Percentiles rank a stretch among this genome's conserved stretches.
phyloP scores from a whole-genome alignment of 106 monocot species.

The Dendrobium nobile region DNA sequence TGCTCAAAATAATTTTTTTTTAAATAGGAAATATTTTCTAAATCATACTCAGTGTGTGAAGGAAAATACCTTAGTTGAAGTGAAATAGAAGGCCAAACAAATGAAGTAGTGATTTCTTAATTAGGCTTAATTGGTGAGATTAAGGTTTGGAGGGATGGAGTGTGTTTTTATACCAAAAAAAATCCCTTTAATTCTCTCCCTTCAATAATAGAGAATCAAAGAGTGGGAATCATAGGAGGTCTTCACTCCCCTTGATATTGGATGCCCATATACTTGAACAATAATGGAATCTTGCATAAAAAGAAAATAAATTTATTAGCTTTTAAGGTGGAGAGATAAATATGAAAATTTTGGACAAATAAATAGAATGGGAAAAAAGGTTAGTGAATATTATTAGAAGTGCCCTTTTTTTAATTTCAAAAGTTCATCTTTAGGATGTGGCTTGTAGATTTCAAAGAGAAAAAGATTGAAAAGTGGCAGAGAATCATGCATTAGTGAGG shows the following conservation, averaged over 20 bases:
- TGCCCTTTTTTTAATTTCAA: too few relatives aligned
- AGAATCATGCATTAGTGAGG: neutral
- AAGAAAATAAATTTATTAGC: slow-evolving; percentile 12
- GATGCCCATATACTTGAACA: slow-evolving; percentile 15
- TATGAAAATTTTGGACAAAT: neutral
- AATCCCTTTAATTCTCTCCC: neutral
- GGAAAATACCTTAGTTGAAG: neutral
- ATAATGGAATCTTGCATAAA: slow-evolving; percentile 13
- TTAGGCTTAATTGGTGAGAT: neutral
- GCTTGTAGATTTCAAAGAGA: neutral
- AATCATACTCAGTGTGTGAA: too few relatives aligned
- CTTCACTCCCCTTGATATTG: slow-evolving; percentile 12
- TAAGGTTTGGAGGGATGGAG: neutral
- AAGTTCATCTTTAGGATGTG: neutral
- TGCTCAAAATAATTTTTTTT: too few relatives aligned
- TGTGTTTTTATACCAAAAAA: neutral
- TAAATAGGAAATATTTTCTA: too few relatives aligned
- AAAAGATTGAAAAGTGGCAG: neutral
- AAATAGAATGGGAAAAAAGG: neutral
- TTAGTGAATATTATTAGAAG: too few relatives aligned
- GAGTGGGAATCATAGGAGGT: slow-evolving; percentile 31
- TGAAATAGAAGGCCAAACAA: neutral
- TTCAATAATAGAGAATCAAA: neutral
- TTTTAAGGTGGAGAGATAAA: slow-evolving; percentile 22
- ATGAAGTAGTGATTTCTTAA: neutral